Percentiles rank a stretch among this genome's conserved stretches.
These are phyloP conservation scores for Populus tomentosa DNA, from an alignment of 441 rosid genomes.

Conservation along the genomic window DNA sequence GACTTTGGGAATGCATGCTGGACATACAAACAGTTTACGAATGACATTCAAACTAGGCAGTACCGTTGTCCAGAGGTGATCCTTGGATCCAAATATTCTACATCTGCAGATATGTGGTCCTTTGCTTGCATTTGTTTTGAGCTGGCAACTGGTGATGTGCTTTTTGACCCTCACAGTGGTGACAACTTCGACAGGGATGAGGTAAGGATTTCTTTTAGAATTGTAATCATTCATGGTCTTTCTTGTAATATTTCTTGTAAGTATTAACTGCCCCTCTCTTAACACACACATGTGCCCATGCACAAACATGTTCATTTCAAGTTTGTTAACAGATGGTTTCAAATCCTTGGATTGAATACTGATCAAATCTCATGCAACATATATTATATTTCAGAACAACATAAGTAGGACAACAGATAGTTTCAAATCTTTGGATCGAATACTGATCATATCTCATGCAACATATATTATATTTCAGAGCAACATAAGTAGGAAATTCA, in stretches of 20 bases:
- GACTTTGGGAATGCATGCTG: slow-evolving; percentile 85
- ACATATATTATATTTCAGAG: neutral
- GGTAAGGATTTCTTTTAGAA: slow-evolving; percentile 28
- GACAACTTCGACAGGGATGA: slow-evolving; percentile 74
- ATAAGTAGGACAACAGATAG: neutral
- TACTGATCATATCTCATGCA: neutral
- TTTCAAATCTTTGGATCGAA: neutral
- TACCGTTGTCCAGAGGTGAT: slow-evolving; percentile 77
- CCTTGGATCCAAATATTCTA: slow-evolving; percentile 63
- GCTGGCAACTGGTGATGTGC: slow-evolving; percentile 73
- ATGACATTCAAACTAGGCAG: slow-evolving; percentile 73
- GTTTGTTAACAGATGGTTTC: neutral
- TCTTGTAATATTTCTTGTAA: neutral
- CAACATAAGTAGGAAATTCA: neutral
- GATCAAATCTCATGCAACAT: neutral
- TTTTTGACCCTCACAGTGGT: slow-evolving; percentile 75
- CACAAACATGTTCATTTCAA: neutral
- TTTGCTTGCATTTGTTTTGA: slow-evolving; percentile 79
- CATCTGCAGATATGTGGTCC: slow-evolving; percentile 77
- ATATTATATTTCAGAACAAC: neutral
- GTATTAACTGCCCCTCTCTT: neutral
- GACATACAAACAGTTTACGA: slow-evolving; percentile 77
- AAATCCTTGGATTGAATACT: neutral
- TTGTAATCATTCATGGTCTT: neutral
- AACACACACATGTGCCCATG: neutral